Evolutionary conservation across 345 rosid species (phyloP), one percentile per base, ranked within the genome.

Genomic region (Lepidium africanum): DNA sequence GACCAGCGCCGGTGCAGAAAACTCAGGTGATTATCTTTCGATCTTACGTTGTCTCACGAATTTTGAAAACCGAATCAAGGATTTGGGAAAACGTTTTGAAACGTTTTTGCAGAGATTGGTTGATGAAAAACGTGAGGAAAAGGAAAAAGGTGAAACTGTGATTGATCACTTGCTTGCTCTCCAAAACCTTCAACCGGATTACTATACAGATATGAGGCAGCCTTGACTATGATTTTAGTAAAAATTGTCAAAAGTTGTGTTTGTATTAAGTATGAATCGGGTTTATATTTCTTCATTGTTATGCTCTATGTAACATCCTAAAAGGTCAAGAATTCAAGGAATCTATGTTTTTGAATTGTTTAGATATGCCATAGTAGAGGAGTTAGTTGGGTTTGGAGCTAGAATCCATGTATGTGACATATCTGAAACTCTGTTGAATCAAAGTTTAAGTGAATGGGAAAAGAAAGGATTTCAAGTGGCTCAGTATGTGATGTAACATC

Each of bases 181-280:
- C 53, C 90, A 85, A 52, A 63, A 80, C 21, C 66, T 73, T 3
- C 73, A 85, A 27, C 85, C 89, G 0, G 82, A 81, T 2, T 75
- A 78, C 69, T 81, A 85, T 58, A 60, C 70, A 0, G 86, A 89
- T 74, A n/a, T n/a, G n/a, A n/a, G n/a, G n/a, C n/a, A n/a, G n/a
- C n/a, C n/a, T n/a, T n/a, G n/a, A n/a, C n/a, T n/a, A n/a, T n/a
- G n/a, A n/a, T n/a, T n/a, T n/a, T n/a, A n/a, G n/a, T n/a, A n/a
- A n/a, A n/a, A n/a, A n/a, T n/a, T n/a, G n/a, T n/a, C n/a, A n/a
- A n/a, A n/a, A n/a, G n/a, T n/a, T n/a, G n/a, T n/a, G n/a, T n/a
- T n/a, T n/a, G n/a, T n/a, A n/a, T n/a, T n/a, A n/a, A n/a, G n/a
- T n/a, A n/a, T n/a, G n/a, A n/a, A n/a, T n/a, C n/a, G n/a, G n/a